Evolutionary conservation across 2,329 filamentous ascomycete genomes (phyloP), one percentile per base, ranked within the genome.

Genomic region (Aspergillus bombycis): DNA sequence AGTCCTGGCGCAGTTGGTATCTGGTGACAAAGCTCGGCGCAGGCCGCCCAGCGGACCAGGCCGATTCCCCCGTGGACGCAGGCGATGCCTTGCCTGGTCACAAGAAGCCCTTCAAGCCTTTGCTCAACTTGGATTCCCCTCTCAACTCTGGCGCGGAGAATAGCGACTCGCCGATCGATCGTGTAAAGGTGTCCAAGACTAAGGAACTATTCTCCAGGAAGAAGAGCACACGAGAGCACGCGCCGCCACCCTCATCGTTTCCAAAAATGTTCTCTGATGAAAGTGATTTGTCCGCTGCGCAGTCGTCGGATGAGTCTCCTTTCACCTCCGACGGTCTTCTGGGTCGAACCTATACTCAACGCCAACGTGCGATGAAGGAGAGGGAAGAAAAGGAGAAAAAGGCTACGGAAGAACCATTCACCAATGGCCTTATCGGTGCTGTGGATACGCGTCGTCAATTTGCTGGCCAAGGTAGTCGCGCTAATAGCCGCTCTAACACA

Each of bases 1-100:
- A 97, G 65, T 81, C 80, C 45, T 97, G 94, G 94, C 87, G 94
- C 63, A 96, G 92, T 76, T 97, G 93, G 93, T 97, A 97, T 72
- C 80, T 97, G 9, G 90, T 92, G 50, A 89, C 92, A 69, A 88
- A 88, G 65, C 85, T 90, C 73, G 87, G 88, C 21, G 84, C 85
- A 60, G 82, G 82, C n/a, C 74, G 81, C 64, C 80, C 78, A 68
- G 71, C 75, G 46, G 68, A 74, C 23, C 67, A 57, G 21, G 52
- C 38, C 43, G 55, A 70, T 21, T 36, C 43, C 7, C 55, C 58
- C 8, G 38, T 41, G 11, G 58, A 60, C 7, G 69, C 76, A 56
- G 59, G 70, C 58, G 53, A 67, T 65, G 16, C 57, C 55, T n/a
- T 60, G 64, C 63, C 34, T 62, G 45, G 28, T 21, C 19, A n/a